Base-by-base conservation (phyloP, 805 yeast genomes). In the Candida pini region DNA sequence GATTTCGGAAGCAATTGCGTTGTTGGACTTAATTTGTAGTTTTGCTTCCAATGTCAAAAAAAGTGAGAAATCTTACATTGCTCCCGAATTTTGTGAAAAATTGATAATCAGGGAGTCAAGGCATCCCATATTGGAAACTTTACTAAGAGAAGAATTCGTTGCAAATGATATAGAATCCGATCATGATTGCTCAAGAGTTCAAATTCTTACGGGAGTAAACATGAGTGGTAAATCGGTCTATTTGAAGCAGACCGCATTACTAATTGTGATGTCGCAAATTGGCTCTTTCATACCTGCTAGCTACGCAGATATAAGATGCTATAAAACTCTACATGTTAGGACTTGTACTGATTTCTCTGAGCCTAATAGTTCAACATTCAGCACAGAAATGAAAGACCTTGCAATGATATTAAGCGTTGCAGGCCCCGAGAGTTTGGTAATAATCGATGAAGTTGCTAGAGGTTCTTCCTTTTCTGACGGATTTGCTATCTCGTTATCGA, bases 191-290 rank as follows among this genome's bases (percentile, higher is more conserved):
- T 67, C 74, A 3, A 44, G 66, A 19, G 47, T 71, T 7, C 73
- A 69, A 36, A 62, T 76, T 2, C 62, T 76, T 5, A 75, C 81
- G 0, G 81, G 82, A 1, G 72, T 76, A 3, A 76, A 76, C 41
- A 73, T 73, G 78, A 76, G 80, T 31, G 83, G 82, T 2, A 77
- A 76, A 45, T 75, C 81, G 0, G 69, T 76, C 5, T 73, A 71
- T 39, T 63, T 77, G 26, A 67, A 68, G 33, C 78, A 74, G 43
- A 60, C 72, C 6, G 74, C 76, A 1, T 43, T 73, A 6, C 43
- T 72, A 8, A 58, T 61, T 2, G 63, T 76, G 6, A 60, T 78
- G 67, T 71, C 76, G 0, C 84, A 78, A 46, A 67, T 76, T 19
- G 84, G 84, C 0, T 66, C 73, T 8, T 71, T 61, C 22, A 33